Evolutionary conservation across 139 green algal species (phyloP).

Genomic region (Edaphochlamys debaryana): DNA sequence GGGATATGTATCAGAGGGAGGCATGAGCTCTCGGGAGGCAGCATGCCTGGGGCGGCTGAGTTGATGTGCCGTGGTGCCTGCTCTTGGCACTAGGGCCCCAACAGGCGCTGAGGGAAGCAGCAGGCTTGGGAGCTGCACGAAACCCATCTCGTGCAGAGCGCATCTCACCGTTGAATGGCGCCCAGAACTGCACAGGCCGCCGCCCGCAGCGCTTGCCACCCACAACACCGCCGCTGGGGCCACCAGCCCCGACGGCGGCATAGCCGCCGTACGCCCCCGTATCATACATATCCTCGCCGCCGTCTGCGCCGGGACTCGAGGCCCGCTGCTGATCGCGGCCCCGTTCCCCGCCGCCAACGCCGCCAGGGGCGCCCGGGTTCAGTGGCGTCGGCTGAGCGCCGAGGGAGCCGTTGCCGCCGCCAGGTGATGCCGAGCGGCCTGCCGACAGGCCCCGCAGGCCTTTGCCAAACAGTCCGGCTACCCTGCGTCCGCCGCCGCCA

Average conservation of each 20-base stretch:
- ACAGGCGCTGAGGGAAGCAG: neutral
- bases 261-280: neutral
- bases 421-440: too few relatives aligned
- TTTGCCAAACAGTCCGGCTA: neutral
- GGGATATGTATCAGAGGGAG: neutral
- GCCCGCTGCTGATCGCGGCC: neutral
- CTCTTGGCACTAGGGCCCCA: neutral
- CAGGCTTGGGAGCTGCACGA: neutral
- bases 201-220: neutral
- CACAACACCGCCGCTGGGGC: neutral
- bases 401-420: too few relatives aligned
- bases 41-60: neutral
- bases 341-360: neutral
- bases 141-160: neutral
- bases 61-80: neutral
- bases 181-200: constrained; percentile 33
- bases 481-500: neutral
- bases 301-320: neutral
- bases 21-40: neutral
- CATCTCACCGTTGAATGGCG: constrained; percentile 19
- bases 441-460: too few relatives aligned
- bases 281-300: neutral
- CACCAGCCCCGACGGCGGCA: neutral
- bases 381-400: too few relatives aligned
- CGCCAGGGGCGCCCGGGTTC: too few relatives aligned